phyloP scores from a whole-genome alignment of 768 basidiomycete species.

The Lepiota venenata region DNA sequence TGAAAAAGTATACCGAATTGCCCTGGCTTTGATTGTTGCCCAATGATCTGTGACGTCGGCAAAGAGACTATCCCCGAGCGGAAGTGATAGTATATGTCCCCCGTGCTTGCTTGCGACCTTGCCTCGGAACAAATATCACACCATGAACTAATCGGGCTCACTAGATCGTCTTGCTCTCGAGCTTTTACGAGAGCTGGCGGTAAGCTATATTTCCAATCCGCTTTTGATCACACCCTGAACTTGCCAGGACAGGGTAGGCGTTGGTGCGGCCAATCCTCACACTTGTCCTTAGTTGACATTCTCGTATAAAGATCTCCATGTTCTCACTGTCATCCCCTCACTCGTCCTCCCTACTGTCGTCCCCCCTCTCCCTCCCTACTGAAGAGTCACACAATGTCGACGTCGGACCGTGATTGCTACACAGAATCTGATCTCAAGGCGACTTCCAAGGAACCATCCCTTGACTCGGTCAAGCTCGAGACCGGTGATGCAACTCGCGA shows the following conservation, averaged over 20 bases:
- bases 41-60: no score
- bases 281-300: not conserved
- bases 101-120: no score
- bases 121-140: not conserved
- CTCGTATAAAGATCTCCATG: not conserved
- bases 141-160: no score
- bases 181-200: not conserved
- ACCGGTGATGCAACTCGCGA: not conserved
- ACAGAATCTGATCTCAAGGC: slow-evolving; percentile 4
- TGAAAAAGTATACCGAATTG: no score
- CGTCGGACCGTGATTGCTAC: not conserved
- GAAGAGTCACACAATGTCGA: slow-evolving; percentile 2
- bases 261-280: not conserved
- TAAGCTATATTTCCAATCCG: not conserved
- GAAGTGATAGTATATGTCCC: no score
- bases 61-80: no score
- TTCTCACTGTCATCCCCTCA: slow-evolving; percentile 2
- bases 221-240: not conserved
- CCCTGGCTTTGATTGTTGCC: no score
- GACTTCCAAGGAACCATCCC: not conserved
- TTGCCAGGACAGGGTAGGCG: not conserved
- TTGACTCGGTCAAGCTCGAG: slow-evolving; percentile 10
- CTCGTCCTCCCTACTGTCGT: not conserved
- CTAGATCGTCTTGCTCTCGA: no score
- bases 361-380: not conserved